phyloP scores from a whole-genome alignment of 2,329 filamentous ascomycete species.

The Dactylellina haptotyla region DNA sequence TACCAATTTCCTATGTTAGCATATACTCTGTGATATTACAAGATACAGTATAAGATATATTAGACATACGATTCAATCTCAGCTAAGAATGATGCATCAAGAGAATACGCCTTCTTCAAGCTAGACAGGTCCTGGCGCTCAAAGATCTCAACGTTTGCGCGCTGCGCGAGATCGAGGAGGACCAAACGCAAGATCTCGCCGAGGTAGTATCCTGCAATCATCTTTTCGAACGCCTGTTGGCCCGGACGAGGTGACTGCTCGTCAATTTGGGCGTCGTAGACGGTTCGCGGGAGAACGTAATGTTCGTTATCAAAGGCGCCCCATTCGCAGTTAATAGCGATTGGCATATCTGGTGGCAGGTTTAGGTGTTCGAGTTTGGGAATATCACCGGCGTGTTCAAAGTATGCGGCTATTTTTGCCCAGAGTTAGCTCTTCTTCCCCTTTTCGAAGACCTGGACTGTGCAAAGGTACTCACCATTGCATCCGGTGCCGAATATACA shows the following conservation, averaged over 20 bases:
- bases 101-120: conserved; percentile 84
- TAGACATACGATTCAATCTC: conserved; percentile 79
- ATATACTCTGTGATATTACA: background rate
- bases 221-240: conserved; percentile 97
- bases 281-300: conserved; percentile 83
- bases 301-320: conserved; percentile 96
- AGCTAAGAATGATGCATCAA: conserved; percentile 93
- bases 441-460: background rate
- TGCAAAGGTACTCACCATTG: conserved; percentile 66
- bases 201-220: conserved; percentile 93
- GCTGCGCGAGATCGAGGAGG: conserved; percentile 84
- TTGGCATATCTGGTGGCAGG: conserved; percentile 81
- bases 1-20: conserved; percentile 23
- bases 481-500: conserved; percentile 99
- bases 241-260: conserved; percentile 90
- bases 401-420: conserved; percentile 77
- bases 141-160: conserved; percentile 79
- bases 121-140: conserved; percentile 80
- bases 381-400: conserved; percentile 90
- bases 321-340: conserved; percentile 98
- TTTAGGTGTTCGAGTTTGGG: conserved; percentile 94
- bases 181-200: conserved; percentile 94
- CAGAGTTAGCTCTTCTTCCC: background rate
- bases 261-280: conserved; percentile 88
- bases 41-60: background rate